Evolutionary conservation across 768 basidiomycete species (phyloP).

Genomic region (Leccinum aurantiacum): DNA sequence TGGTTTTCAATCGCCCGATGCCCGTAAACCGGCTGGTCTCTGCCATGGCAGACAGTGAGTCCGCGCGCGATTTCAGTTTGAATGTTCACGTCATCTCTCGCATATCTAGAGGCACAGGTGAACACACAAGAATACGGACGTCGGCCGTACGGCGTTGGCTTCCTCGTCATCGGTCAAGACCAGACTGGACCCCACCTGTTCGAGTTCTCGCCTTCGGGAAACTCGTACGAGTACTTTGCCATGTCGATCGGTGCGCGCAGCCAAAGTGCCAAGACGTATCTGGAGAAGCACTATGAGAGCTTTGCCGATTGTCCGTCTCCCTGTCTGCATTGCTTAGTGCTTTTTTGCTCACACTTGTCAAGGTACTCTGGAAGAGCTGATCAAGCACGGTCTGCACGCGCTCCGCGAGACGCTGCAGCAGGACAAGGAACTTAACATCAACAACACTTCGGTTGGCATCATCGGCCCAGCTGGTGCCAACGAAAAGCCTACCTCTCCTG

Average conservation of each 20-base stretch:
- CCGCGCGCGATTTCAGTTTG: neutral
- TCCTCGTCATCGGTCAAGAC: slow-evolving; percentile 95
- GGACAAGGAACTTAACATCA: slow-evolving; percentile 90
- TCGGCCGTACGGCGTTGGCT: slow-evolving; percentile 97
- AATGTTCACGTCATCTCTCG: slow-evolving; percentile 5
- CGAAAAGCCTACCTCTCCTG: slow-evolving; percentile 52
- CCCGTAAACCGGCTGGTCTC: slow-evolving; percentile 93
- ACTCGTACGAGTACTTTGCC: slow-evolving; percentile 96
- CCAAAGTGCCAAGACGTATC: slow-evolving; percentile 97
- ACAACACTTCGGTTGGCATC: slow-evolving; percentile 95
- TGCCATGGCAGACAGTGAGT: slow-evolving; percentile 92
- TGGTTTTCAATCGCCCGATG: slow-evolving; percentile 93
- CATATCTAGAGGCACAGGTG: slow-evolving; percentile 82
- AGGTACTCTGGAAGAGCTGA: slow-evolving; percentile 85
- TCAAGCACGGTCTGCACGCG: slow-evolving; percentile 92
- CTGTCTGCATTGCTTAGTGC: neutral
- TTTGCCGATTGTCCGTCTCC: slow-evolving; percentile 74
- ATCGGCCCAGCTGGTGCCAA: slow-evolving; percentile 69
- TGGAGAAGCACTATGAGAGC: slow-evolving; percentile 90
- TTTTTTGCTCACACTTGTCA: slow-evolving; percentile 3
- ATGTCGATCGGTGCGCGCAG: slow-evolving; percentile 98
- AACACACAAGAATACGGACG: slow-evolving; percentile 99
- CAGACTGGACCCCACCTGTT: slow-evolving; percentile 97
- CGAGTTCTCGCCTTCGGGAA: slow-evolving; percentile 97
- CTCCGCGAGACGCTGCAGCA: slow-evolving; percentile 97